These are phyloP conservation scores for Erythrophleum ivorense DNA, from an alignment of 331 rosid species.

Conservation along the genomic window DNA sequence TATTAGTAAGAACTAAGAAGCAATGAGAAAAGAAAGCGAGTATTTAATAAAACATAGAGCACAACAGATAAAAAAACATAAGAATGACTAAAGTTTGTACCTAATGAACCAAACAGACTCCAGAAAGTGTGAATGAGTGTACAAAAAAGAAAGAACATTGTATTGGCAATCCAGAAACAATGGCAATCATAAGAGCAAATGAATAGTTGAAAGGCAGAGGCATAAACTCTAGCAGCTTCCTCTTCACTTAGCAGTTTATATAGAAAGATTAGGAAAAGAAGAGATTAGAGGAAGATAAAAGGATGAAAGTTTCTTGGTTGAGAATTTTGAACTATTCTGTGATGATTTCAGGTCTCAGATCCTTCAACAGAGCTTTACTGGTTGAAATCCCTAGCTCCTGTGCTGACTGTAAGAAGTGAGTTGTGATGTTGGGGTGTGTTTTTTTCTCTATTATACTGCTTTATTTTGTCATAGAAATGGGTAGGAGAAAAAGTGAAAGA, in stretches of 20 bases:
- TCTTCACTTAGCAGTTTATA: background rate
- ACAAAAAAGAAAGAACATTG: too few species aligned
- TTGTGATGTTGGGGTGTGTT: background rate
- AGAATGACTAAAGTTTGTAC: background rate
- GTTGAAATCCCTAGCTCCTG: background rate
- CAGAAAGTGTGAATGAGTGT: background rate
- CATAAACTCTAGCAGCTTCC: background rate
- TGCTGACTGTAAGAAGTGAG: background rate
- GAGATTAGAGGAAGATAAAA: background rate
- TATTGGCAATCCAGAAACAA: background rate
- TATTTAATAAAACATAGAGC: background rate
- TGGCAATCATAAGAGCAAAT: background rate
- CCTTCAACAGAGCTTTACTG: background rate
- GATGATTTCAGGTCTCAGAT: conserved; percentile 3
- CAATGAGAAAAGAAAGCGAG: background rate
- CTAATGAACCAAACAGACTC: background rate
- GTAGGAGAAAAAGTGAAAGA: too few species aligned
- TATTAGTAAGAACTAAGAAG: background rate
- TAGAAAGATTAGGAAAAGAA: background rate
- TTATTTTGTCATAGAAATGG: background rate
- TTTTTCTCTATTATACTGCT: background rate
- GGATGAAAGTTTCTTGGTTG: background rate
- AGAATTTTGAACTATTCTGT: background rate
- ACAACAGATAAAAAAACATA: background rate
- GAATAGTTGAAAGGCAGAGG: background rate